A percentile compares a stretch with the other conserved stretches of the same genome.
Evolutionary conservation across 352 stramenopile species (phyloP).

Genomic region (Pythium dissimile): DNA sequence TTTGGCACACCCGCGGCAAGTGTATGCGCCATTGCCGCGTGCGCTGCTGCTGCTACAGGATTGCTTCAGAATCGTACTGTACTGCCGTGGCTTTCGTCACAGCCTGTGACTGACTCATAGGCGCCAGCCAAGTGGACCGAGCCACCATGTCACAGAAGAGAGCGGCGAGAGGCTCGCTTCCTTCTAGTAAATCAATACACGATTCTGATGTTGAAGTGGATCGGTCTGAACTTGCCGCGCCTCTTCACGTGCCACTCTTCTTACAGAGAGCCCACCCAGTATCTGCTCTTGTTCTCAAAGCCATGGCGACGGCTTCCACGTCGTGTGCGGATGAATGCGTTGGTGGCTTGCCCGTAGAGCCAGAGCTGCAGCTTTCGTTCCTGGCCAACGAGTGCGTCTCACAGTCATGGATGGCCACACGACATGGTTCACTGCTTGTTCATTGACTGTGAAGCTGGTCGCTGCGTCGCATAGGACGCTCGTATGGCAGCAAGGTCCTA

Average conservation of each 20-base stretch:
- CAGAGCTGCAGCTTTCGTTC: conserved; percentile 45
- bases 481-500: conserved; percentile 63
- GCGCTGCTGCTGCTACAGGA: background rate
- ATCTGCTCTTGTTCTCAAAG: too few relatives aligned
- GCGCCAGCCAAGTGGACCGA: too few relatives aligned
- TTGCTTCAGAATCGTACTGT: too few relatives aligned
- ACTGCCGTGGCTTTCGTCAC: background rate
- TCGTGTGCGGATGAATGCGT: background rate
- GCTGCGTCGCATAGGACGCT: conserved; percentile 42
- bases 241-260: too few relatives aligned
- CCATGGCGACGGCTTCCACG: too few relatives aligned
- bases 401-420: background rate
- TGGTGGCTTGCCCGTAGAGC: conserved; percentile 8
- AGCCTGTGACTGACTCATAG: too few relatives aligned
- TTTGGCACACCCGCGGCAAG: conserved; percentile 6
- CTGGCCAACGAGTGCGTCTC: conserved; percentile 36
- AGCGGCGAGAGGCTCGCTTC: too few relatives aligned
- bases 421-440: background rate
- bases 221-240: too few relatives aligned
- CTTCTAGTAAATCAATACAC: background rate
- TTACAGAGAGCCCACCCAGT: background rate
- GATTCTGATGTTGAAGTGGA: conserved; percentile 4
- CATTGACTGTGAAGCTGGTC: background rate
- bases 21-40: conserved; percentile 25
- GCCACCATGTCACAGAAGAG: background rate